A percentile compares a stretch with the other conserved stretches of the same genome.
Conservation (phyloP, 2,329 filamentous ascomycete genomes). For the Alternaria sp. region DNA sequence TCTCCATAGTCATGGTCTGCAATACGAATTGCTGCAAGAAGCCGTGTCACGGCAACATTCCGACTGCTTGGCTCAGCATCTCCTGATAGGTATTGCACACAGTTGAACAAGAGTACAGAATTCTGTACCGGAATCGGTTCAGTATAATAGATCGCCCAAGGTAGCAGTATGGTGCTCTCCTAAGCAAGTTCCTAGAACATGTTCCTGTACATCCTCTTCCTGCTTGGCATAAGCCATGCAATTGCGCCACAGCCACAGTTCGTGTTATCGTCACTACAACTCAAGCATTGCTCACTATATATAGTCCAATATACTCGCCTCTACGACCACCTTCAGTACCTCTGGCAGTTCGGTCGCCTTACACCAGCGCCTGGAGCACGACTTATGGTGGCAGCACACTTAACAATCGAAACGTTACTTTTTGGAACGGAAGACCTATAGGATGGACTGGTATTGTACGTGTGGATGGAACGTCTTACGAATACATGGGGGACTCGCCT, state of each 20-base stretch:
- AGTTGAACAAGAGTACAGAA: background rate
- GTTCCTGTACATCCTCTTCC: background rate
- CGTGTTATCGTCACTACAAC: background rate
- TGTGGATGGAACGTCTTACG: background rate
- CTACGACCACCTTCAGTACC: background rate
- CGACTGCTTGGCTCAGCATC: background rate
- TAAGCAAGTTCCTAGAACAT: background rate
- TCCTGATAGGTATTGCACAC: background rate
- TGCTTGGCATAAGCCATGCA: background rate
- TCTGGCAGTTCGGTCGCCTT: background rate
- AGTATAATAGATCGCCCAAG: background rate
- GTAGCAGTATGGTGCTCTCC: background rate
- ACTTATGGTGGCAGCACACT: background rate
- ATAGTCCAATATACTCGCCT: background rate
- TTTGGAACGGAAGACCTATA: constrained; percentile 1
- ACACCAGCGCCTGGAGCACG: constrained; percentile 6
- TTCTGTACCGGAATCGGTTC: background rate
- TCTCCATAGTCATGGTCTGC: background rate
- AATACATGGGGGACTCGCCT: constrained; percentile 6
- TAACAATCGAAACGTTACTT: constrained; percentile 1
- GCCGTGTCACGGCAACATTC: background rate
- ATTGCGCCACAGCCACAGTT: background rate
- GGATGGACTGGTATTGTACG: constrained; percentile 5
- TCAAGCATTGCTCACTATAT: background rate
- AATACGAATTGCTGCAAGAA: background rate